These are phyloP conservation scores for Cytidiella melzeri DNA, from an alignment of 768 basidiomycete genomes.

Conservation along the genomic window DNA sequence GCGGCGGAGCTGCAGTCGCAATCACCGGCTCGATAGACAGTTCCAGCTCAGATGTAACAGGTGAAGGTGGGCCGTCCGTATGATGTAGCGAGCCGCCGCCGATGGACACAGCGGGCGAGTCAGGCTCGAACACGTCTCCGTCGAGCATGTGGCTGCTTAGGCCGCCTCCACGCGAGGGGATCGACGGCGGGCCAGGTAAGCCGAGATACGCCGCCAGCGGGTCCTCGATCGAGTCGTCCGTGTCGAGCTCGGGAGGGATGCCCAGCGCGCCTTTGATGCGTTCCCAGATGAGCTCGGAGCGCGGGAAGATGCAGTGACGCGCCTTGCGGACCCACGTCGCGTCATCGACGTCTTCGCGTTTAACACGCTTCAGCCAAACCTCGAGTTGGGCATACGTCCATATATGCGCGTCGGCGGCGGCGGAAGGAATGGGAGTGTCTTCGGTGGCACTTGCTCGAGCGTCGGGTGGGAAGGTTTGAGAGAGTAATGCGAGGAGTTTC, in stretches of 20 bases:
- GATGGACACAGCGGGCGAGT: conserved; percentile 18
- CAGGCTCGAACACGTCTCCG: conserved; percentile 16
- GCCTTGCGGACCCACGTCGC: conserved; percentile 65
- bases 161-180: background rate
- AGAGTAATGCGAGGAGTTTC: conserved; percentile 66
- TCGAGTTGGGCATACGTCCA: conserved; percentile 75
- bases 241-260: conserved; percentile 77
- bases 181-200: background rate
- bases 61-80: conserved; percentile 10
- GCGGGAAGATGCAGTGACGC: conserved; percentile 68
- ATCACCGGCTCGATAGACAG: conserved; percentile 29
- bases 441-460: conserved; percentile 23
- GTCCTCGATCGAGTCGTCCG: conserved; percentile 36
- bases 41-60: conserved; percentile 11
- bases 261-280: conserved; percentile 83
- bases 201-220: conserved; percentile 8
- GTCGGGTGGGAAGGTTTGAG: conserved; percentile 54
- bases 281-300: conserved; percentile 89
- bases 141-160: conserved; percentile 14
- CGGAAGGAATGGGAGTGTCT: conserved; percentile 20
- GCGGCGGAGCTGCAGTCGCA: conserved; percentile 22
- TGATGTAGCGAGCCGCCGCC: too few species aligned
- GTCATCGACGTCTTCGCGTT: conserved; percentile 62
- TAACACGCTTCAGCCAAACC: conserved; percentile 57
- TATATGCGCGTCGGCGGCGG: conserved; percentile 45